Conservation (phyloP, 1,284 basidiomycete genomes). For the Psilocybe mexicana region DNA sequence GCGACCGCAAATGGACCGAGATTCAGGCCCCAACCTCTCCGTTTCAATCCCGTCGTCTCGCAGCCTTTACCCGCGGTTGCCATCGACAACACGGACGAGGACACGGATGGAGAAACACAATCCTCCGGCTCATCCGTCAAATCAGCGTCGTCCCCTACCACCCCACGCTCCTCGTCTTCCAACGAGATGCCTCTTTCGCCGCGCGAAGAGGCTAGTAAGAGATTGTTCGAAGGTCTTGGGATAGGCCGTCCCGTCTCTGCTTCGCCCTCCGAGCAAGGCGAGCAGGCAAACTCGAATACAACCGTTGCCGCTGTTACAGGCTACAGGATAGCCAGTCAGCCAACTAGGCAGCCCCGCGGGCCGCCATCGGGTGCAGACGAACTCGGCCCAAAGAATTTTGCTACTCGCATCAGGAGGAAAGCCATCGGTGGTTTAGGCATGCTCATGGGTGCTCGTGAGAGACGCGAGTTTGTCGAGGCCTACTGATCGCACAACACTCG, state of each 20-base stretch:
- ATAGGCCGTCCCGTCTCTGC: constrained; percentile 63
- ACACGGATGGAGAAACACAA: constrained; percentile 57
- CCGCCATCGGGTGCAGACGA: constrained; percentile 86
- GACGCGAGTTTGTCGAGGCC: constrained; percentile 63
- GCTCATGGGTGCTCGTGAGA: constrained; percentile 74
- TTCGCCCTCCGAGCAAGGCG: constrained; percentile 31
- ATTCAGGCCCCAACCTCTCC: constrained; percentile 69
- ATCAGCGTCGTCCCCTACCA: constrained; percentile 67
- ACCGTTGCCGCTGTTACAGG: constrained; percentile 31
- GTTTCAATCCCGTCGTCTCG: constrained; percentile 56
- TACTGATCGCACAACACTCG: constrained; percentile 42
- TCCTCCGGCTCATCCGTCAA: constrained; percentile 54
- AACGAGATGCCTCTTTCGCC: constrained; percentile 66
- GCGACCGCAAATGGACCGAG: constrained; percentile 36
- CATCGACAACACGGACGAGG: constrained; percentile 50
- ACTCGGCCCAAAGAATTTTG: constrained; percentile 88
- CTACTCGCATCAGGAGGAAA: constrained; percentile 74
- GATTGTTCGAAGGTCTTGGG: constrained; percentile 80
- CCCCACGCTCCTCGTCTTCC: constrained; percentile 70
- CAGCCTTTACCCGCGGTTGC: constrained; percentile 59
- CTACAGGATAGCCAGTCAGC: constrained; percentile 65
- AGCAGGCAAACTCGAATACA: constrained; percentile 23
- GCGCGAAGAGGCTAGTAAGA: constrained; percentile 79
- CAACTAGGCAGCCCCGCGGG: constrained; percentile 81
- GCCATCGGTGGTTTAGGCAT: constrained; percentile 77